A percentile compares a stretch with the other conserved stretches of the same genome.
Conservation (phyloP, 169 alveolate genomes). For the Eimeria maxima region DNA sequence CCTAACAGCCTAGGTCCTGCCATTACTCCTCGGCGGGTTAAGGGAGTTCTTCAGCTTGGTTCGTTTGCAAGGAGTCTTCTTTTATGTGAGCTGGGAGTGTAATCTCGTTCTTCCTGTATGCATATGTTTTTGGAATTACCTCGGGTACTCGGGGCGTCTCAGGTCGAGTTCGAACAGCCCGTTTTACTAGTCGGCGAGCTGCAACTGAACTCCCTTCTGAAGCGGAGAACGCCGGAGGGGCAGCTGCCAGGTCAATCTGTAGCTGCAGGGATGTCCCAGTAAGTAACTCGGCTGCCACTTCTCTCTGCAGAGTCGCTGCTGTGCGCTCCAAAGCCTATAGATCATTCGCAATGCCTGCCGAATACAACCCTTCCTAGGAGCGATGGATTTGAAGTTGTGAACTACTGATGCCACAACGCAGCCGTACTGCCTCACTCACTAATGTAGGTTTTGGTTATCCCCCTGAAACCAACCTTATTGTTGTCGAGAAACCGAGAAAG, state of each 20-base stretch:
- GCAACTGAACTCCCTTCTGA: slow-evolving; percentile 68
- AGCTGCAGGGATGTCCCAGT: slow-evolving; percentile 47
- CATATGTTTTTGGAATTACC: not conserved
- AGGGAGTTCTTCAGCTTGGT: too few relatives aligned
- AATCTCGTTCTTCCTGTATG: slow-evolving; percentile 70
- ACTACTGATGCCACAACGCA: not conserved
- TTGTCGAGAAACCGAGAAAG: not conserved
- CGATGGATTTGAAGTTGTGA: not conserved
- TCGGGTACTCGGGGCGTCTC: slow-evolving; percentile 74
- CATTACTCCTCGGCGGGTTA: not conserved
- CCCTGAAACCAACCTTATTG: not conserved
- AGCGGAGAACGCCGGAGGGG: slow-evolving; percentile 54
- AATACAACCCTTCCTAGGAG: not conserved
- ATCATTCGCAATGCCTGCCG: not conserved
- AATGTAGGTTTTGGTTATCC: not conserved
- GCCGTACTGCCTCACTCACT: not conserved
- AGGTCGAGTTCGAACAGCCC: slow-evolving; percentile 70
- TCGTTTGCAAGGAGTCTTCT: not conserved
- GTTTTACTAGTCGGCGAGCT: slow-evolving; percentile 21
- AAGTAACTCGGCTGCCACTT: slow-evolving; percentile 58
- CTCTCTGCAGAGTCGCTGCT: slow-evolving; percentile 40
- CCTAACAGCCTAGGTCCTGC: not conserved
- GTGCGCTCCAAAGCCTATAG: slow-evolving; percentile 43
- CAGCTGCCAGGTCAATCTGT: slow-evolving; percentile 56
- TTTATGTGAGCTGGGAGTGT: not conserved